Evolutionary conservation across 108 stramenopile species (phyloP).

Genomic region (Skeletonema tropicum): DNA sequence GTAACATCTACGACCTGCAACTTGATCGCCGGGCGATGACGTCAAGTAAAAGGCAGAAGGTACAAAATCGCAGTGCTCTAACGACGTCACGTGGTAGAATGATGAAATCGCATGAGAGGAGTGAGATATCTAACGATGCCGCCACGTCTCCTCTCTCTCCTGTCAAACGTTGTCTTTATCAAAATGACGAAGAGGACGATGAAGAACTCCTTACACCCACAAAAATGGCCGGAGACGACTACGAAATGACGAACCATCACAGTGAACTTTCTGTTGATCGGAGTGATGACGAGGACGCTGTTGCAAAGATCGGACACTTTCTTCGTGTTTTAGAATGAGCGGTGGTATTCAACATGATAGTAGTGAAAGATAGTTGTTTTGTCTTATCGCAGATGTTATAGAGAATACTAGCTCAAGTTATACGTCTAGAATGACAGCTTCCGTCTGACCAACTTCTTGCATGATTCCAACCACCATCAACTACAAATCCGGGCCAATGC

Average conservation of each 20-base stretch:
- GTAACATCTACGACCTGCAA: neutral
- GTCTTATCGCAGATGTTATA: neutral
- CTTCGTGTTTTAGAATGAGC: neutral
- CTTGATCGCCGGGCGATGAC: neutral
- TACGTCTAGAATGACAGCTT: neutral
- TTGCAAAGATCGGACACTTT: neutral
- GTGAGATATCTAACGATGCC: neutral
- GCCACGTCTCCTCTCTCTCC: neutral
- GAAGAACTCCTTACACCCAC: neutral
- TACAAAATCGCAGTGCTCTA: neutral
- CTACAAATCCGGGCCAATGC: conserved; percentile 83
- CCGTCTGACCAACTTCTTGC: too few relatives aligned
- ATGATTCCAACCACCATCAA: too few relatives aligned
- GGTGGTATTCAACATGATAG: too few relatives aligned
- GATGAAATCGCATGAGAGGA: neutral
- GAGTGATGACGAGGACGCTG: neutral
- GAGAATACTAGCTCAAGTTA: neutral
- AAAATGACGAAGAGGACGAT: neutral
- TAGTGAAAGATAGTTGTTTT: too few relatives aligned
- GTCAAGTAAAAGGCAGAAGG: neutral
- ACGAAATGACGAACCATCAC: neutral
- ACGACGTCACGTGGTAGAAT: neutral
- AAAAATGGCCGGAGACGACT: neutral
- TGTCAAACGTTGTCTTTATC: neutral
- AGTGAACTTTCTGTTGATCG: neutral